Evolutionary conservation across 345 rosid genomes (phyloP).

Genomic region (Eucalyptus erythrocorys): DNA sequence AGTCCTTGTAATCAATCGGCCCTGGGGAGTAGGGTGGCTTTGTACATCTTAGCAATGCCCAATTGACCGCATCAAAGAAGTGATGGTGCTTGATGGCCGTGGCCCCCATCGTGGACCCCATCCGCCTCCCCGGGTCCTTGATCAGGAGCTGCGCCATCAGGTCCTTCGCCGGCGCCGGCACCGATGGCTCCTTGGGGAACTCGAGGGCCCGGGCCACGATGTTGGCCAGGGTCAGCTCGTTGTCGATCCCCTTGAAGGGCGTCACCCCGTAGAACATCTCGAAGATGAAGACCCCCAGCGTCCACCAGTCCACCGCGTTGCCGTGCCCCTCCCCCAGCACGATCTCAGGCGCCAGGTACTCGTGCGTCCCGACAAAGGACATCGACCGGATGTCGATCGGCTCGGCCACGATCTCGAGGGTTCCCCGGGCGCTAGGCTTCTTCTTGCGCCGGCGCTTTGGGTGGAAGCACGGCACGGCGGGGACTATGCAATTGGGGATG

Average conservation of each 20-base stretch:
- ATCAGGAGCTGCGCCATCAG: slow-evolving; percentile 37
- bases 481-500: slow-evolving; percentile 45
- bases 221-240: slow-evolving; percentile 49
- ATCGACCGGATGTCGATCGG: slow-evolving; percentile 48
- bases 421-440: slow-evolving; percentile 6
- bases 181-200: slow-evolving; percentile 43
- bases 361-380: slow-evolving; percentile 65
- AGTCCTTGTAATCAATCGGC: not conserved
- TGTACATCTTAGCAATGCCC: slow-evolving; percentile 52
- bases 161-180: slow-evolving; percentile 31
- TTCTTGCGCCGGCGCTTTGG: slow-evolving; percentile 15
- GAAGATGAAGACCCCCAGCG: slow-evolving; percentile 45
- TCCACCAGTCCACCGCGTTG: slow-evolving; percentile 70
- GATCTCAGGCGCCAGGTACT: slow-evolving; percentile 61
- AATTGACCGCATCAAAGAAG: slow-evolving; percentile 41
- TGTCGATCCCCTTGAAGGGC: slow-evolving; percentile 42
- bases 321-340: slow-evolving; percentile 60
- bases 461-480: slow-evolving; percentile 38
- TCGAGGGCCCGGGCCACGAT: slow-evolving; percentile 57
- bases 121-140: slow-evolving; percentile 33
- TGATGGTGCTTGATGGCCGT: slow-evolving; percentile 34
- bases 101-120: slow-evolving; percentile 57
- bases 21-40: slow-evolving; percentile 36
- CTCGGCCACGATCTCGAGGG: slow-evolving; percentile 39
- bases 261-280: slow-evolving; percentile 47